Conservation (phyloP, 306 rosid genomes). For the Rosa rugosa region DNA sequence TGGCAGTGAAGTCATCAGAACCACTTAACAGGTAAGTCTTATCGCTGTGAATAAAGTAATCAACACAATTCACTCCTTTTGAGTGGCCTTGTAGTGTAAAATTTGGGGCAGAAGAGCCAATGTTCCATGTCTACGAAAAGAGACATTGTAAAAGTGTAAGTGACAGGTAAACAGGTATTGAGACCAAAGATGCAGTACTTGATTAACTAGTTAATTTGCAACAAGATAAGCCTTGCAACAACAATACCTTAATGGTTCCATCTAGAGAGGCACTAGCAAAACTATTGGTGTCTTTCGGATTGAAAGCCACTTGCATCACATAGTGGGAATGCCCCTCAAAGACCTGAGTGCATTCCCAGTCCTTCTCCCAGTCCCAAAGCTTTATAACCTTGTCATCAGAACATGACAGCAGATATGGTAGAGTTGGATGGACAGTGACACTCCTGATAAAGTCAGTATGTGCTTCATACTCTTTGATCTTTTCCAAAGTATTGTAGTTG, state of each 20-base stretch:
- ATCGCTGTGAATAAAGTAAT: constrained; percentile 36
- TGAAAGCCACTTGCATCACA: constrained; percentile 63
- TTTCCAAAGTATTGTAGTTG: constrained; percentile 37
- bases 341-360: constrained; percentile 44
- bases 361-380: constrained; percentile 63
- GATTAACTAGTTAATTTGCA: neutral
- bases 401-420: constrained; percentile 56
- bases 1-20: constrained; percentile 60
- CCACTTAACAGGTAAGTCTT: constrained; percentile 56
- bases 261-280: constrained; percentile 64
- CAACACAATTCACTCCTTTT: constrained; percentile 59
- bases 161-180: neutral
- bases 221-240: neutral
- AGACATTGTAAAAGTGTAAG: neutral
- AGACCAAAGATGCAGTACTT: neutral
- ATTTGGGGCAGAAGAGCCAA: constrained; percentile 45
- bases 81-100: constrained; percentile 56
- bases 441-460: constrained; percentile 62
- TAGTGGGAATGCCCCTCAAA: constrained; percentile 65
- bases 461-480: constrained; percentile 48
- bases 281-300: constrained; percentile 37
- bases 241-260: constrained; percentile 51
- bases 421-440: constrained; percentile 51
- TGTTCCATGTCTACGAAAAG: constrained; percentile 46
- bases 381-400: constrained; percentile 57